Base-by-base conservation (phyloP, 176 grass and related monocot genomes). In the Secale cereale region DNA sequence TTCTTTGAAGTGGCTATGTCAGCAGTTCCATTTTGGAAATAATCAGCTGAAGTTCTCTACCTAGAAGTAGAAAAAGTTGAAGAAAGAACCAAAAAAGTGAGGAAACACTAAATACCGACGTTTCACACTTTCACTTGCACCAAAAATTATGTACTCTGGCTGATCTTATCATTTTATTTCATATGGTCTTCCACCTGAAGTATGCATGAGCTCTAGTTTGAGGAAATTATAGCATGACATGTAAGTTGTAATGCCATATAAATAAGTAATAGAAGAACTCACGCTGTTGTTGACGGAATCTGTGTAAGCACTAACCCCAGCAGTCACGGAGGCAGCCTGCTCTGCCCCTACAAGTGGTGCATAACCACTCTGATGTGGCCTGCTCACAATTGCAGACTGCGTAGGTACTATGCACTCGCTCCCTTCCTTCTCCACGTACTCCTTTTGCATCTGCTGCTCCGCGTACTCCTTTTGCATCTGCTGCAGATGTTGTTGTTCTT, bases 251-350 rank as follows among this genome's bases (percentile, higher is more conserved):
- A 75, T 59, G 31, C 31, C 69, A 79, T 65, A 50, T 36, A 36
- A 41, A 41, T 48, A 50, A 57, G 85, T 76, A 84, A 93, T 85
- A 93, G 82, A 93, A 78, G 82, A 77, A 86, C 95, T 98, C 89
- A 98, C 87, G 77, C 89, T 91, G 79, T 92, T 82, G 78, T 83
- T 87, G 78, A 74, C 69, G 14, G 89, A 88, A 80, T 80, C 87
- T 25, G 89, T 90, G 83, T 88, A 89, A 78, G 81, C 76, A 72
- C 80, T 90, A 84, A 87, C 54, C 41, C 61, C 85, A 10, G 78
- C 64, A 69, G 82, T 80, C 36, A 64, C 65, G 28, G 87, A 90
- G 11, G 36, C 30, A 33, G 86, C 87, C 70, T 88, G 65, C 75
- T 81, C 88, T 56, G 76, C 23, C 40, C 78, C 80, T 64, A 74